A percentile compares a stretch with the other conserved stretches of the same genome.
Evolutionary conservation across 345 rosid species (phyloP).

Genomic region (Camelina neglecta): DNA sequence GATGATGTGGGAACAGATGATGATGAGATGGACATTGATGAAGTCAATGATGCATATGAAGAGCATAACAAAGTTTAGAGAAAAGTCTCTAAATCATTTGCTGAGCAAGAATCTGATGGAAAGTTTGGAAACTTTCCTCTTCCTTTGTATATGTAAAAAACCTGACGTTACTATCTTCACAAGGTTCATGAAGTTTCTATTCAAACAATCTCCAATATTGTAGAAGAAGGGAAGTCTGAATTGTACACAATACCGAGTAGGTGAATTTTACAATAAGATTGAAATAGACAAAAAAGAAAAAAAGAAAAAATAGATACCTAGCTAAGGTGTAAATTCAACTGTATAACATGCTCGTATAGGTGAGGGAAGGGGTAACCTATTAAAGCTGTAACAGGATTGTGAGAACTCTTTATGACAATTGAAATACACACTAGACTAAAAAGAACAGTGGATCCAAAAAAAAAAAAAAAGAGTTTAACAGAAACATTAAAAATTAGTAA

Average conservation of each 20-base stretch:
- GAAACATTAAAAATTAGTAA: background rate
- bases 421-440: background rate
- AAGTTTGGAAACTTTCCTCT: background rate
- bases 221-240: background rate
- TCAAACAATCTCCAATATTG: background rate
- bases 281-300: background rate
- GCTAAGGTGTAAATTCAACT: background rate
- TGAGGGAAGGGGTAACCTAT: background rate
- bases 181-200: background rate
- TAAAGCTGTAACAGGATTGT: background rate
- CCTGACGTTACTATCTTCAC: background rate
- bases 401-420: background rate
- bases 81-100: background rate
- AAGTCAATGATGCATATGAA: conserved; percentile 43
- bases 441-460: background rate
- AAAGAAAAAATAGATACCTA: background rate
- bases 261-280: background rate
- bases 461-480: background rate
- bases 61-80: conserved; percentile 12
- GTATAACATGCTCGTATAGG: background rate
- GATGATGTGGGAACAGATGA: conserved; percentile 37
- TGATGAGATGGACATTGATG: conserved; percentile 57
- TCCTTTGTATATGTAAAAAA: background rate
- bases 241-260: background rate
- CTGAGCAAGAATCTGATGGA: background rate